These are phyloP conservation scores for Hyaloscypha hepaticicola DNA, from an alignment of 495 filamentous ascomycete genomes.

Conservation along the genomic window DNA sequence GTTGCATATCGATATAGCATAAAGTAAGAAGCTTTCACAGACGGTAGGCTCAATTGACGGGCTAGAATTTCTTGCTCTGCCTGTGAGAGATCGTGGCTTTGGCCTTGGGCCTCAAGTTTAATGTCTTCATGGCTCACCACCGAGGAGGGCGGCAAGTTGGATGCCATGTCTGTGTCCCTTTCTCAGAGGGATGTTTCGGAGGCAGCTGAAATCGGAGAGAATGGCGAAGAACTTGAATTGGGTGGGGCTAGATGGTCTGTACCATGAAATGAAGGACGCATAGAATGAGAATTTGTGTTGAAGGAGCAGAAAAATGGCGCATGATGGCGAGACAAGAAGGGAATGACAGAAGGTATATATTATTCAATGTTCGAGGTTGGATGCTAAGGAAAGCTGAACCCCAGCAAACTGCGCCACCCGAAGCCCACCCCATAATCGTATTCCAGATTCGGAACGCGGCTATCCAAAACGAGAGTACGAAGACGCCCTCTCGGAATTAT, in stretches of 20 bases:
- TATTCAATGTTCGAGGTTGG: not conserved
- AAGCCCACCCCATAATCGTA: not conserved
- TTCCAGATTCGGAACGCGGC: not conserved
- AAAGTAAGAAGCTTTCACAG: constrained; percentile 7
- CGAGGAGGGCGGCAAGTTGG: not conserved
- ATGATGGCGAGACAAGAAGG: not conserved
- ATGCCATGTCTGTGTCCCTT: not conserved
- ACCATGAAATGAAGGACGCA: not conserved
- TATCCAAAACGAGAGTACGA: not conserved
- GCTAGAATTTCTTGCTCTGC: constrained; percentile 16
- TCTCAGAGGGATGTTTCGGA: not conserved
- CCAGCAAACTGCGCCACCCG: not conserved
- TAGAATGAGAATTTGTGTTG: not conserved
- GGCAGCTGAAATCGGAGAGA: not conserved
- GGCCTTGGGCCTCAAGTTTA: not conserved
- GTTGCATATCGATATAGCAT: constrained; percentile 79
- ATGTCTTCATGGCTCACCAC: not conserved
- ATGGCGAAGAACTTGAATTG: not conserved
- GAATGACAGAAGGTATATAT: not conserved
- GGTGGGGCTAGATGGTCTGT: not conserved
- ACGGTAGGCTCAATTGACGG: constrained; percentile 4
- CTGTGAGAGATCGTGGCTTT: not conserved
- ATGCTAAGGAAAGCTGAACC: not conserved
- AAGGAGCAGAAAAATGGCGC: not conserved
- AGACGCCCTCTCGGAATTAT: not conserved